phyloP scores from a whole-genome alignment of 495 filamentous ascomycete genomes.

The Massariosphaeria phaeospora region DNA sequence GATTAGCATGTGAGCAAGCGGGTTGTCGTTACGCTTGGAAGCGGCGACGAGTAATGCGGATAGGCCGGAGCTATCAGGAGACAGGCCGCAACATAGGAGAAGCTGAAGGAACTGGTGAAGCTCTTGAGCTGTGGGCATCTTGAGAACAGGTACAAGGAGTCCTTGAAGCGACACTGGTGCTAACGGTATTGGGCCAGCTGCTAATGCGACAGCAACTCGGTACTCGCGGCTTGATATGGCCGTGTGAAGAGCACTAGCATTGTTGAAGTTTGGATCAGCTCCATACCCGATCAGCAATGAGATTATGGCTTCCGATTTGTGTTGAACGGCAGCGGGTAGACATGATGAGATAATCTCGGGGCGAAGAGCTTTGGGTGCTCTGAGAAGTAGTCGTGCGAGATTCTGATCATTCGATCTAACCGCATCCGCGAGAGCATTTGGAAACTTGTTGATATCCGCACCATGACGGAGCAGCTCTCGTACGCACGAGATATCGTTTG shows the following conservation, averaged over 20 bases:
- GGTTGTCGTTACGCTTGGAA: constrained; percentile 17
- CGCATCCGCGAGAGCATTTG: constrained; percentile 22
- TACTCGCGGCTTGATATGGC: constrained; percentile 14
- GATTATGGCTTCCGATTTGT: constrained; percentile 15
- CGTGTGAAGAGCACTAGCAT: constrained; percentile 19
- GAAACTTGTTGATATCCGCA: constrained; percentile 20
- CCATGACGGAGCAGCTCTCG: constrained; percentile 29
- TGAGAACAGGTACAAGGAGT: constrained; percentile 6
- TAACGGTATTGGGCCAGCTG: constrained; percentile 10
- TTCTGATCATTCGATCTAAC: constrained; percentile 15
- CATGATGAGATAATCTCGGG: constrained; percentile 22
- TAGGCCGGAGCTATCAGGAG: constrained; percentile 2
- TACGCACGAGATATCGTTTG: constrained; percentile 21
- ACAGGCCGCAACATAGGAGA: constrained; percentile 18
- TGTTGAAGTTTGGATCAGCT: constrained; percentile 26
- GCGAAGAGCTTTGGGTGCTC: constrained; percentile 18
- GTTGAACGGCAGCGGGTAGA: constrained; percentile 20
- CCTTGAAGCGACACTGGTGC: constrained; percentile 7
- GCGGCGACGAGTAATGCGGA: constrained; percentile 13
- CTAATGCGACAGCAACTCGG: constrained; percentile 17
- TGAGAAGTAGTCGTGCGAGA: constrained; percentile 13
- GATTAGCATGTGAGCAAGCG: constrained; percentile 18
- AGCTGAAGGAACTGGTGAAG: constrained; percentile 22
- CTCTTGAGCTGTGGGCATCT: constrained; percentile 10
- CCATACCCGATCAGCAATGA: constrained; percentile 20